phyloP scores from a whole-genome alignment of 129 eudicot genomes.

The Mikania micrantha region DNA sequence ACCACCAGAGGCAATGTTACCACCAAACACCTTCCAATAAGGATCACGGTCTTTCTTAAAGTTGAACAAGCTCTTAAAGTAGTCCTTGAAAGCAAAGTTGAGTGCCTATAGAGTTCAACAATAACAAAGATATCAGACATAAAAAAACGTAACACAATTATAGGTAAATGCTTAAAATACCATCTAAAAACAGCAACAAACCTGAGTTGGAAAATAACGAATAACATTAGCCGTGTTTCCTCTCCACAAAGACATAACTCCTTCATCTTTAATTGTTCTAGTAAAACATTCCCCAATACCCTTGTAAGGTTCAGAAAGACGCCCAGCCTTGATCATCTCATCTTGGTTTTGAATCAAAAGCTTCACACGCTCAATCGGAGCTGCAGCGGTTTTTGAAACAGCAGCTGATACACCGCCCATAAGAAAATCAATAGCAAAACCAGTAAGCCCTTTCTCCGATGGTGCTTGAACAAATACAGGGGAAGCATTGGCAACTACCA shows the following conservation, averaged over 20 bases:
- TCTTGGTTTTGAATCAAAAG: constrained; percentile 65
- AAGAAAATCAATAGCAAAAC: constrained; percentile 50
- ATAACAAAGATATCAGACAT: neutral
- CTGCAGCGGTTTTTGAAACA: constrained; percentile 47
- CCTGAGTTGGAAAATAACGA: constrained; percentile 69
- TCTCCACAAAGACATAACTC: constrained; percentile 51
- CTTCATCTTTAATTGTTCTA: constrained; percentile 47
- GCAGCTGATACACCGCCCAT: constrained; percentile 57
- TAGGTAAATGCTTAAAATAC: neutral
- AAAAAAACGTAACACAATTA: neutral
- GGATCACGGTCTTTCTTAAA: constrained; percentile 52
- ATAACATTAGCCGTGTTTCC: constrained; percentile 67
- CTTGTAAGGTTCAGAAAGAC: constrained; percentile 48
- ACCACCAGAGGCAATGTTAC: constrained; percentile 59
- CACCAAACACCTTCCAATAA: constrained; percentile 59
- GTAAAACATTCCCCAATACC: constrained; percentile 50
- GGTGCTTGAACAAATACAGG: constrained; percentile 50
- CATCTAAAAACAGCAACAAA: neutral
- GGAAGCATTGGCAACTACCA: constrained; percentile 31
- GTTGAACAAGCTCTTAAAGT: constrained; percentile 58
- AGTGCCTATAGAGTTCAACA: constrained; percentile 34
- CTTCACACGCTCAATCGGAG: constrained; percentile 52
- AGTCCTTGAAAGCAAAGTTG: constrained; percentile 64
- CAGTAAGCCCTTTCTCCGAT: constrained; percentile 41
- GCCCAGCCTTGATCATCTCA: constrained; percentile 47